Conservation (phyloP, 768 basidiomycete genomes). For the Rhodosporidiobolus sp. region DNA sequence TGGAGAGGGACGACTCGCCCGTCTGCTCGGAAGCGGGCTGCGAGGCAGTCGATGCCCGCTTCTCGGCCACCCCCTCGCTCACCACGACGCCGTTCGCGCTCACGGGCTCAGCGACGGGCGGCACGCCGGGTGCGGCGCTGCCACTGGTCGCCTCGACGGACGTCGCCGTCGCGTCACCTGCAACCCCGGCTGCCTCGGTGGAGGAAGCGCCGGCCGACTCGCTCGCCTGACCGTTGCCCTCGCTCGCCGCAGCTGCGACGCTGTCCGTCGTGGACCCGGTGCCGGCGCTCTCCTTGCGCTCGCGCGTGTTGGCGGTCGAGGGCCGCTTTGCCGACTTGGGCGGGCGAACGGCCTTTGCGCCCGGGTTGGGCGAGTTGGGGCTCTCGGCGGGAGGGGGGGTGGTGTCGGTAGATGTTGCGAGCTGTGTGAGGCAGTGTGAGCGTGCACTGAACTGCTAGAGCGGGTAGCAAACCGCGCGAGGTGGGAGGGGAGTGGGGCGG, state of each 20-base stretch:
- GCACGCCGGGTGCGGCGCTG: too few relatives aligned
- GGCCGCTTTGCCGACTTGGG: constrained; percentile 23
- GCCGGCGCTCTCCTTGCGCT: neutral
- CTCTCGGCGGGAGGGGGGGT: neutral
- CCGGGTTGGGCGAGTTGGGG: constrained; percentile 1
- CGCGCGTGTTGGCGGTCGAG: constrained; percentile 7
- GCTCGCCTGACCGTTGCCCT: neutral
- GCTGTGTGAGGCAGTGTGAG: neutral
- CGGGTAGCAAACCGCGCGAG: too few relatives aligned
- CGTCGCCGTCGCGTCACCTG: neutral
- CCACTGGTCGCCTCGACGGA: too few relatives aligned
- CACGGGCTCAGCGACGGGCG: too few relatives aligned
- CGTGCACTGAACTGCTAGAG: too few relatives aligned
- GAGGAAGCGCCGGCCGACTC: neutral
- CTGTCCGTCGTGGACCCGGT: constrained; percentile 29
- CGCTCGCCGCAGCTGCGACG: neutral
- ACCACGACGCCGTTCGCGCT: neutral
- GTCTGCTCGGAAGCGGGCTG: neutral
- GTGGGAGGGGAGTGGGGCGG: too few relatives aligned
- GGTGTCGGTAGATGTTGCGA: neutral
- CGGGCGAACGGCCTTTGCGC: constrained; percentile 16
- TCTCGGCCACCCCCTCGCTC: neutral
- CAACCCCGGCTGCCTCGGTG: too few relatives aligned
- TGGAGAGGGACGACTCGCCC: neutral
- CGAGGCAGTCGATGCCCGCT: neutral